A percentile compares a stretch with the other conserved stretches of the same genome.
Conservation (phyloP, 2,329 filamentous ascomycete genomes). For the Penicillium sp. region DNA sequence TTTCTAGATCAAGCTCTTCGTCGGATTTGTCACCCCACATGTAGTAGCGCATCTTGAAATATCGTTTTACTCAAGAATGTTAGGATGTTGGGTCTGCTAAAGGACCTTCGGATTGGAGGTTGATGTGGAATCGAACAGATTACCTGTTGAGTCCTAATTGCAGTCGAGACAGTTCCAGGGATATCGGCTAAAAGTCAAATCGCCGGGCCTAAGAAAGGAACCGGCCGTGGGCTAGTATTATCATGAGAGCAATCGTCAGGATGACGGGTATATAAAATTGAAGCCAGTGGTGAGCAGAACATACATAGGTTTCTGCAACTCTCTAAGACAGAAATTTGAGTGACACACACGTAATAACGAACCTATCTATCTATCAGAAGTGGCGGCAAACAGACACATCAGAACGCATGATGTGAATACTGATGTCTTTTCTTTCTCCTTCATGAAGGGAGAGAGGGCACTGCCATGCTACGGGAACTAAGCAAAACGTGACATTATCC, state of each 20-base stretch:
- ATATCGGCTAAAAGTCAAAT: constrained; percentile 2
- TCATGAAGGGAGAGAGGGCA: not conserved
- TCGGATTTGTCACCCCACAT: not conserved
- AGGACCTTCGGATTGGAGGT: not conserved
- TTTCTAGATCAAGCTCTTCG: not conserved
- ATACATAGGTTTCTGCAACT: not conserved
- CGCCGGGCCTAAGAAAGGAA: not conserved
- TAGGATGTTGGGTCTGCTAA: not conserved
- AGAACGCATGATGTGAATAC: not conserved
- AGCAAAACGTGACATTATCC: constrained; percentile 1
- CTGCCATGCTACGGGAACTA: not conserved
- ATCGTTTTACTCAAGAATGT: not conserved
- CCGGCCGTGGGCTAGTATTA: not conserved
- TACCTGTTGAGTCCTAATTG: not conserved
- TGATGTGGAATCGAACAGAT: not conserved
- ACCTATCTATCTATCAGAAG: constrained; percentile 2
- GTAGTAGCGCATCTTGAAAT: not conserved
- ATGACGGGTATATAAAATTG: constrained; percentile 2
- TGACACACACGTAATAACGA: not conserved
- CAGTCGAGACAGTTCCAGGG: not conserved
- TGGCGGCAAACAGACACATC: not conserved
- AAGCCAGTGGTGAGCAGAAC: not conserved
- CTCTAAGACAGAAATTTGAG: not conserved
- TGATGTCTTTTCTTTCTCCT: not conserved
- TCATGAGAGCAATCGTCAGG: not conserved